These are phyloP conservation scores for Gymnopilus dilepis DNA, from an alignment of 768 basidiomycete species.

Conservation along the genomic window DNA sequence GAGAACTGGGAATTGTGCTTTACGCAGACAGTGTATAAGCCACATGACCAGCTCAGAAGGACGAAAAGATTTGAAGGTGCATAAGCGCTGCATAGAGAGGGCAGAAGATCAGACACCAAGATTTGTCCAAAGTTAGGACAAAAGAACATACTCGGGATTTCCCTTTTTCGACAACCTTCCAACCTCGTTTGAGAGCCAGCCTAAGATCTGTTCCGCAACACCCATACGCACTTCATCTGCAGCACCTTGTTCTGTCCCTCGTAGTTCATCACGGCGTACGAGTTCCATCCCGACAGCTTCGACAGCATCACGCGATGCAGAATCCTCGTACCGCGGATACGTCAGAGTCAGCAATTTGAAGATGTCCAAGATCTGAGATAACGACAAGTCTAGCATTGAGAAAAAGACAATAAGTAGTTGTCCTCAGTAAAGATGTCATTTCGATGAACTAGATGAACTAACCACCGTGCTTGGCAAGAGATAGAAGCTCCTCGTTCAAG, in stretches of 20 bases:
- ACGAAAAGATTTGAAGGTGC: conserved; percentile 69
- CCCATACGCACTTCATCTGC: conserved; percentile 55
- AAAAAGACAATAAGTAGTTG: neutral
- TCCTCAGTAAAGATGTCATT: conserved; percentile 8
- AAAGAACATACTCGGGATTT: conserved; percentile 56
- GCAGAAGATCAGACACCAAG: neutral
- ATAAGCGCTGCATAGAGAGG: conserved; percentile 44
- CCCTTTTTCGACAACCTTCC: conserved; percentile 58
- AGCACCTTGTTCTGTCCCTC: conserved; percentile 44
- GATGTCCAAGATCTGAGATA: conserved; percentile 69
- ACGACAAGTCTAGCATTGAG: conserved; percentile 55
- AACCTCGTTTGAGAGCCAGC: conserved; percentile 77
- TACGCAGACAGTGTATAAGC: conserved; percentile 60
- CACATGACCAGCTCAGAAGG: conserved; percentile 74
- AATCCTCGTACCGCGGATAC: conserved; percentile 80
- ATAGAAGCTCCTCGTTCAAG: conserved; percentile 62
- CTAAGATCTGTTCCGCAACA: conserved; percentile 72
- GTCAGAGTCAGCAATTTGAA: conserved; percentile 77
- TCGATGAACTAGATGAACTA: conserved; percentile 11
- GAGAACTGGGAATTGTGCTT: conserved; percentile 49
- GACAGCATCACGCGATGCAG: conserved; percentile 71
- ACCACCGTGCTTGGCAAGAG: conserved; percentile 65
- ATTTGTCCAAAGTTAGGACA: conserved; percentile 7
- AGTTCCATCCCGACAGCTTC: conserved; percentile 69
- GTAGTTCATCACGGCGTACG: conserved; percentile 65